Base-by-base conservation (phyloP, 371 early-diverging fungal genomes). In the Batrachochytrium dendrobatidis region DNA sequence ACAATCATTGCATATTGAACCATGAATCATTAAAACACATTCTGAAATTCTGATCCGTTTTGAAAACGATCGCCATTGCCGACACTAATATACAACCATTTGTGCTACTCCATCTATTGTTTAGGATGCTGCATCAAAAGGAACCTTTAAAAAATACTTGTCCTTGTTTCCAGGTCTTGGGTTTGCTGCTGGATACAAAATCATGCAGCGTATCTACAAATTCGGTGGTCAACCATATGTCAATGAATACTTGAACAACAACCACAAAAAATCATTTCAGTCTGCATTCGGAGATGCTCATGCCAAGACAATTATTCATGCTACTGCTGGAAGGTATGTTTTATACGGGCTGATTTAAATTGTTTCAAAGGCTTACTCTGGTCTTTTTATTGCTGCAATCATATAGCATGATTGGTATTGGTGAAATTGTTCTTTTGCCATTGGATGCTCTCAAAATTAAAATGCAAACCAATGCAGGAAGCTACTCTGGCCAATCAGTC, bases 161-260 rank as follows among this genome's bases (percentile, higher is more conserved):
- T 91, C 94, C 15, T 80, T 97, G 48, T 97, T 97, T 81, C 98
- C 98, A 1, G 98, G 98, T 58, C 83, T 97, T 48, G 96, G 96
- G 17, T 95, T 89, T 66, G 98, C 98, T 22, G 94, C 95, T 30
- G 95, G 64, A 18, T 77, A 77, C 71, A 77, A 77, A 63, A 85
- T 97, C 45, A 70, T 88, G 58, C 96, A 97, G 77, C 85, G 96
- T 59, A 83, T 94, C 39, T 97, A 97, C 85, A 95, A 97, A 79
- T 97, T 93, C 64, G 96, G 95, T 65, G 98, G 98, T 18, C 98
- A 97, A 76, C 95, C 96, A 24, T 91, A 88, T 63, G 94, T 91
- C 31, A 90, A 86, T 69, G 96, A 97, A 73, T 92, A 85, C 69
- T 67, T 97, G 58, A 89, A 88, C 75, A 83, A 66, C 34, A 68